Evolutionary conservation across 192 early-diverging fungal species (phyloP), one percentile per base, ranked within the genome.

Genomic region (Lobosporangium transversale): DNA sequence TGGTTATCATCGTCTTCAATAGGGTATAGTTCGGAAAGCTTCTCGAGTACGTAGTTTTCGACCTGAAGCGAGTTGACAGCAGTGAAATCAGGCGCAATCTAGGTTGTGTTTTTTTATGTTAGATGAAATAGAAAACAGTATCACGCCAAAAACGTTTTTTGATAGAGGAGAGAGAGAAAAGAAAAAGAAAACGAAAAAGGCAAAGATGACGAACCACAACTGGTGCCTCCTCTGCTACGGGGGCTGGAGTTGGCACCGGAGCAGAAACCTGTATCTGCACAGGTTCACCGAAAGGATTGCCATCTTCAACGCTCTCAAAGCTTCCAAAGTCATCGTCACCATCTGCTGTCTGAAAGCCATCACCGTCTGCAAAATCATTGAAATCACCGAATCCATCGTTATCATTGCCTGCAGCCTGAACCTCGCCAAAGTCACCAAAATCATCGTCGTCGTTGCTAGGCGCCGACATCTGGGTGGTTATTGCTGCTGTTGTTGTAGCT

Each of bases 71-170:
- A 76, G 51, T 67, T 76, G 27, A 62, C 59, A 1, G 73, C 64
- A 23, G 29, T 76, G 20, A 76, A 76, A 26, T 76, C 73, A 3
- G 73, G 73, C 26, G 73, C 73, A 10, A 45, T 76, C 73, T 76
- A 54, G 44, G 9, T n/a, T n/a, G n/a, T n/a, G n/a, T n/a, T n/a
- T n/a, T n/a, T n/a, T n/a, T n/a, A n/a, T n/a, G n/a, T n/a, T n/a
- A n/a, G 17, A 12, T 37, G 33, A 4, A 20, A 20, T 18, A 54
- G 14, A 18, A 54, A 54, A 54, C 4, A 8, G n/a, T n/a, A n/a
- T n/a, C n/a, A n/a, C n/a, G n/a, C n/a, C n/a, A n/a, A n/a, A n/a
- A n/a, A n/a, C n/a, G n/a, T n/a, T n/a, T n/a, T n/a, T n/a, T n/a
- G n/a, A n/a, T n/a, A n/a, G n/a, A n/a, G n/a, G n/a, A n/a, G n/a